Percentiles rank a stretch among this genome's conserved stretches.
Evolutionary conservation across 768 basidiomycete species (phyloP).

Genomic region (Tephrocybe sp.): DNA sequence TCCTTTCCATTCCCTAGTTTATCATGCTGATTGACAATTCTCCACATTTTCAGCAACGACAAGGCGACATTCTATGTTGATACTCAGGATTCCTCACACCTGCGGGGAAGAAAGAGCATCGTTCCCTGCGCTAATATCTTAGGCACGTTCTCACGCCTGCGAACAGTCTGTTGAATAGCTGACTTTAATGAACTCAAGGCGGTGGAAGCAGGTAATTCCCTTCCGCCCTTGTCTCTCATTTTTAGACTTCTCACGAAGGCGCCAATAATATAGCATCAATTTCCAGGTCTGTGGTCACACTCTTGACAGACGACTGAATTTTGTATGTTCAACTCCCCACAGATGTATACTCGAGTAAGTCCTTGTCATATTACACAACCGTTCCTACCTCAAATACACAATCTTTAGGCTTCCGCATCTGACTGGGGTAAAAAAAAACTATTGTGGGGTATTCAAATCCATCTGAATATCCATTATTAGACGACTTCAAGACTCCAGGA

Average conservation of each 20-base stretch:
- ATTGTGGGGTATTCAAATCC: not conserved
- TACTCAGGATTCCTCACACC: constrained; percentile 49
- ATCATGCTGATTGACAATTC: not conserved
- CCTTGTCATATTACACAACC: not conserved
- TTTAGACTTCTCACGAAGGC: not conserved
- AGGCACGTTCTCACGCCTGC: constrained; percentile 28
- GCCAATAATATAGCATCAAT: constrained; percentile 49
- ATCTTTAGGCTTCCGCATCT: constrained; percentile 59
- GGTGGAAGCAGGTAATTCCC: constrained; percentile 50
- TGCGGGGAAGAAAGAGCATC: constrained; percentile 63
- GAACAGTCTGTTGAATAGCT: not conserved
- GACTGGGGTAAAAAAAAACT: constrained; percentile 63
- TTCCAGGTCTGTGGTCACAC: constrained; percentile 47
- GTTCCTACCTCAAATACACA: not conserved
- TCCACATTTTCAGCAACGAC: constrained; percentile 48
- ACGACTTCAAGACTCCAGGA: constrained; percentile 70
- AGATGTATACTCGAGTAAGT: constrained; percentile 67
- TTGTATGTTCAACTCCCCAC: not conserved
- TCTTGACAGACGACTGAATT: not conserved
- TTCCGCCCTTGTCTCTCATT: not conserved
- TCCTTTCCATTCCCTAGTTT: not conserved
- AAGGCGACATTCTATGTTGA: constrained; percentile 74
- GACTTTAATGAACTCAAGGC: constrained; percentile 25
- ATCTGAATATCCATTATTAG: constrained; percentile 27
- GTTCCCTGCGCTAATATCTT: constrained; percentile 74